Base-by-base conservation (phyloP, 352 stramenopile genomes). In the Pythium phragmitis region DNA sequence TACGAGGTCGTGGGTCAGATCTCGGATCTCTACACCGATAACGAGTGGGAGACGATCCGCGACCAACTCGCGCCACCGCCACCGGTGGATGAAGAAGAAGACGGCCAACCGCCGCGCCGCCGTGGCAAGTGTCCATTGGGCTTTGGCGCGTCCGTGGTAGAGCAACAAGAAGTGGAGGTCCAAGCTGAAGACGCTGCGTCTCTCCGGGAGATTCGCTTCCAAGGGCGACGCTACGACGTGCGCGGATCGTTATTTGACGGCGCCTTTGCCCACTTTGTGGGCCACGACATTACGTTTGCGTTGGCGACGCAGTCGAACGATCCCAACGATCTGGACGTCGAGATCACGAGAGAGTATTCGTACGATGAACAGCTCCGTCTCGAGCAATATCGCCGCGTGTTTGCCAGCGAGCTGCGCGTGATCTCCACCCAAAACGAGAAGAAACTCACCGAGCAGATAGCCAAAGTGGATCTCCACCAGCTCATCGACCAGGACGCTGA, bases 291-390 rank as follows among this genome's bases (percentile, higher is more conserved):
- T 52, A 89, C 80, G 4, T 81, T 76, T 50, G 74, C 76, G 12
- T 53, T 89, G 11, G 78, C 78, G 13, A 70, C 67, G 34, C 78
- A 82, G 52, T 89, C 80, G 7, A 72, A 57, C 49, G 59, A 60
- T 56, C 23, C 54, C 12, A 65, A 74, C 48, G 71, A 86, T 36
- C 61, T 86, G 57, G 75, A 85, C 42, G 68, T 79, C 8, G 51
- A 14, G 14, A 61, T 71, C 1, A 30, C 65, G 21, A 56, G 67
- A 62, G 69, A 71, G 47, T 87, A 84, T 60, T 78, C 76, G 16
- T 89, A 84, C 55, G 67, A 82, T 46, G 74, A 89, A 39, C 80
- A 89, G 61, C 51, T 88, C 23, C 33, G 79, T 9, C 60, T 89
- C 55, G 80, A 89, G 61, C 75, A 70, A 30, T 89, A 85, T 57